A percentile compares a stretch with the other conserved stretches of the same genome.
Conservation (phyloP, 1,284 basidiomycete species). For the Kalmanozyma brasiliensis region DNA sequence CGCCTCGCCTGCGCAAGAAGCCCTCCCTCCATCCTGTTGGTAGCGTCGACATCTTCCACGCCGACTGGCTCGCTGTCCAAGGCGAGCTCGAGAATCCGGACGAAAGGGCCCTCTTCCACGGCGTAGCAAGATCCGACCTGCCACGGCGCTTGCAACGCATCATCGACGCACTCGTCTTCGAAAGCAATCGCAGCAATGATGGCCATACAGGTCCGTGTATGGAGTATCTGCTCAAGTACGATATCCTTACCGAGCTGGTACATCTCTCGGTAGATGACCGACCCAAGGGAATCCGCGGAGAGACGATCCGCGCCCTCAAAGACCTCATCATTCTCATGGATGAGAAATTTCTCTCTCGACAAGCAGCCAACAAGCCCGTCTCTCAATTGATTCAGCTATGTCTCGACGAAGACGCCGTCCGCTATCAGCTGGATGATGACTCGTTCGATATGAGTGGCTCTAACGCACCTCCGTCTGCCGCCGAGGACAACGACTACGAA, state of each 20-base stretch:
- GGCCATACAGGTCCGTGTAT: slow-evolving; percentile 80
- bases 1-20: slow-evolving; percentile 38
- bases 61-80: slow-evolving; percentile 46
- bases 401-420: slow-evolving; percentile 87
- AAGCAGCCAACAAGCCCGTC: slow-evolving; percentile 78
- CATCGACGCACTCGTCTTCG: slow-evolving; percentile 86
- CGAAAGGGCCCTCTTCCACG: slow-evolving; percentile 81
- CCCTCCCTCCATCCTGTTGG: slow-evolving; percentile 42
- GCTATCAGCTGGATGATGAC: slow-evolving; percentile 79
- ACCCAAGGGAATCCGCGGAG: slow-evolving; percentile 59
- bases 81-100: slow-evolving; percentile 76
- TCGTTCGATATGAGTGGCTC: slow-evolving; percentile 15
- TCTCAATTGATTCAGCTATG: slow-evolving; percentile 85
- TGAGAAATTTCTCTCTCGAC: slow-evolving; percentile 61
- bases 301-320: slow-evolving; percentile 62
- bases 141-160: slow-evolving; percentile 81
- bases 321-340: slow-evolving; percentile 66
- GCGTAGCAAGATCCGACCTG: slow-evolving; percentile 83
- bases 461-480: slow-evolving; percentile 2
- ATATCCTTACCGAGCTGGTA: slow-evolving; percentile 65
- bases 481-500: slow-evolving; percentile 22
- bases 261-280: slow-evolving; percentile 59
- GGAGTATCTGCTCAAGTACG: slow-evolving; percentile 89
- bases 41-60: slow-evolving; percentile 44
- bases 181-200: slow-evolving; percentile 82